A percentile compares a stretch with the other conserved stretches of the same genome.
Evolutionary conservation across 148 eudicot species (phyloP).

Genomic region (Heliamphora exappendiculata): DNA sequence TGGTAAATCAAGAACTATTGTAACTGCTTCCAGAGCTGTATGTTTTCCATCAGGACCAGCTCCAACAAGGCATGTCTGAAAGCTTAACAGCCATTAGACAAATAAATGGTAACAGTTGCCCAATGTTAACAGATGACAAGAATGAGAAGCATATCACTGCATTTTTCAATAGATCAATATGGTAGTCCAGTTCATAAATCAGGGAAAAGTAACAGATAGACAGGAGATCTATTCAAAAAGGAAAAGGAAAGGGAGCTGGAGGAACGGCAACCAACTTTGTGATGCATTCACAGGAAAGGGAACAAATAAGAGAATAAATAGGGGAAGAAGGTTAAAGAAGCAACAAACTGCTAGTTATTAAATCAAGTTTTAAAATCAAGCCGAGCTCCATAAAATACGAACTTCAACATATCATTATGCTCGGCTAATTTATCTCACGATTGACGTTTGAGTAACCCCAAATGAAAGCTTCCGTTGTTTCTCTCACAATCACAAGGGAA

Average conservation of each 20-base stretch:
- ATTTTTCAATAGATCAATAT: not conserved
- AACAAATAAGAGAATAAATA: not conserved
- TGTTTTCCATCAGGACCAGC: constrained; percentile 98
- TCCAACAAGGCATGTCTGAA: constrained; percentile 89
- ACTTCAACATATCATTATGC: no score
- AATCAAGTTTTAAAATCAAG: no score
- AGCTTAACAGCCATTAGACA: constrained; percentile 3
- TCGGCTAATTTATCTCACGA: no score
- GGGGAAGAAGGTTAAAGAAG: not conserved
- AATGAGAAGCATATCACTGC: not conserved
- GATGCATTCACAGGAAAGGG: not conserved
- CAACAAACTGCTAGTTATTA: no score
- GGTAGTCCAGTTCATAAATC: not conserved
- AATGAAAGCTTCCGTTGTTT: no score
- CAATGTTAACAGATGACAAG: not conserved
- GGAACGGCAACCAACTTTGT: not conserved
- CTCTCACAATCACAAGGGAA: no score
- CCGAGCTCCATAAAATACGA: no score
- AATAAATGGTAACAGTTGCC: not conserved
- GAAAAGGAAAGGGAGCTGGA: not conserved
- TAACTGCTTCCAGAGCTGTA: constrained; percentile 95
- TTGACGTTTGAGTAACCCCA: no score
- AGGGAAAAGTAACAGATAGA: not conserved
- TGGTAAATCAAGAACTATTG: constrained; percentile 96
- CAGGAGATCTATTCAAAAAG: not conserved